These are phyloP conservation scores for Coccomyxa sp. DNA, from an alignment of 139 green algal species.

Conservation along the genomic window DNA sequence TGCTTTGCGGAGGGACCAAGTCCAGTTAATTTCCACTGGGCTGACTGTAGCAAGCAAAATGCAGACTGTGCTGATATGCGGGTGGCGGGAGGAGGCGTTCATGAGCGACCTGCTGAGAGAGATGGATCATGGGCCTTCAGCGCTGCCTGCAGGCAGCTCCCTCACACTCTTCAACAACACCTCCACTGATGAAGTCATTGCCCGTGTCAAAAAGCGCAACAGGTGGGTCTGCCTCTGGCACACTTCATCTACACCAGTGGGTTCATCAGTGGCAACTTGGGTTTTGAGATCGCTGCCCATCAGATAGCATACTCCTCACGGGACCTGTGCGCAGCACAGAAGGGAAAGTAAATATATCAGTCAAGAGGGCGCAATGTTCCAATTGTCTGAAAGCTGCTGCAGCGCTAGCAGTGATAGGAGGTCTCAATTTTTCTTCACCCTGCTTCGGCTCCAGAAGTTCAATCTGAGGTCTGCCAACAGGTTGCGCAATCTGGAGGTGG, in stretches of 20 bases:
- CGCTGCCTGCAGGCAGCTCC: constrained; percentile 36
- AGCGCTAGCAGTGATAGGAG: neutral
- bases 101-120: constrained; percentile 49
- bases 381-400: neutral
- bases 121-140: constrained; percentile 48
- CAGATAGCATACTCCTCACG: too few species aligned
- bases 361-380: neutral
- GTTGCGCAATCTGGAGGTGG: constrained; percentile 23
- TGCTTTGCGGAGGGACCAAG: too few species aligned
- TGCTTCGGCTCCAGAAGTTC: too few species aligned
- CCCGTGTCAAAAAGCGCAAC: neutral
- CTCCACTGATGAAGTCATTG: constrained; percentile 9
- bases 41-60: too few species aligned
- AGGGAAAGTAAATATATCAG: neutral
- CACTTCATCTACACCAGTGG: too few species aligned
- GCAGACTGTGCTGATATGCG: constrained; percentile 48
- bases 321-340: neutral
- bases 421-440: neutral
- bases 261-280: too few species aligned
- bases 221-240: neutral
- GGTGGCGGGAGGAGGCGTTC: constrained; percentile 39
- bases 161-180: constrained; percentile 49
- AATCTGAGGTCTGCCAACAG: neutral
- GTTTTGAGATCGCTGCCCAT: too few species aligned
- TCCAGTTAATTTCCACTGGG: too few species aligned